These are phyloP conservation scores for Coccomyxa sp. DNA, from an alignment of 139 green algal genomes.

Conservation along the genomic window DNA sequence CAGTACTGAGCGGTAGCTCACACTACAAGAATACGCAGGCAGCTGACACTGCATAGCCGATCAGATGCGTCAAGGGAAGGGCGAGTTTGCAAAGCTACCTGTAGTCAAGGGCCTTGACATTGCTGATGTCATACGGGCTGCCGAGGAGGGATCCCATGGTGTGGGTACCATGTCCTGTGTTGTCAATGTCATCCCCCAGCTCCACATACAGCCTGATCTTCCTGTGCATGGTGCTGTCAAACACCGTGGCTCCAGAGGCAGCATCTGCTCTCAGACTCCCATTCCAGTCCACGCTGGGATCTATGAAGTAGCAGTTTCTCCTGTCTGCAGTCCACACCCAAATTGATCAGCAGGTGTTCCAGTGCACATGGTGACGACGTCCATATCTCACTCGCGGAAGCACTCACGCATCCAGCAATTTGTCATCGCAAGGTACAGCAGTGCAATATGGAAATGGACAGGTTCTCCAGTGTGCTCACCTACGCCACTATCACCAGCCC, in stretches of 20 bases:
- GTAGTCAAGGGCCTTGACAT: neutral
- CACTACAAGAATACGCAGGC: no score
- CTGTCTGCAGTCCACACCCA: no score
- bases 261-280: neutral
- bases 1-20: no score
- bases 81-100: no score
- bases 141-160: conserved; percentile 1
- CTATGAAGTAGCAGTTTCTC: conserved; percentile 76
- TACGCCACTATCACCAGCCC: conserved; percentile 82
- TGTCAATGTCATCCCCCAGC: conserved; percentile 53
- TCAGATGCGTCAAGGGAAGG: no score
- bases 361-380: no score
- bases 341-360: no score
- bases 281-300: conserved; percentile 34
- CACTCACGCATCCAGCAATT: no score
- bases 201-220: conserved; percentile 73
- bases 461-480: neutral
- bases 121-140: neutral
- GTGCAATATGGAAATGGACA: no score
- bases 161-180: conserved; percentile 85
- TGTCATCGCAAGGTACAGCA: no score
- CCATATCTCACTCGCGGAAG: no score
- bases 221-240: conserved; percentile 53
- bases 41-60: no score
- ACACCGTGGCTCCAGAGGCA: neutral